Percentiles rank a stretch among this genome's conserved stretches.
phyloP scores from a whole-genome alignment of 1,139 yeast genomes.

The Oligophagozyma castellii region DNA sequence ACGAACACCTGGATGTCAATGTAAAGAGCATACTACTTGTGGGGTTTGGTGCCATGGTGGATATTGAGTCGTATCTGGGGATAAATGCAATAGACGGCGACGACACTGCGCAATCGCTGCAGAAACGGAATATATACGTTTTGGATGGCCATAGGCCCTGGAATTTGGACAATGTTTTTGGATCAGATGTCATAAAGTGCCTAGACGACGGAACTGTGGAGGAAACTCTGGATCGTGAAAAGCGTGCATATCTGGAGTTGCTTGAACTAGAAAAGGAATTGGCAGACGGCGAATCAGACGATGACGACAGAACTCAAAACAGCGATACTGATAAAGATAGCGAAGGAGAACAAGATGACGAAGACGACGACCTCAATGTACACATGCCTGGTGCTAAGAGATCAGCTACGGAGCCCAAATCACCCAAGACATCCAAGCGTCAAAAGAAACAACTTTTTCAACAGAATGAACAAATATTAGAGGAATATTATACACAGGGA shows the following conservation, averaged over 20 bases:
- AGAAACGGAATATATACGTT: slow-evolving; percentile 50
- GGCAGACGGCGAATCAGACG: slow-evolving; percentile 39
- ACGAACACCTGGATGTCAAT: slow-evolving; percentile 51
- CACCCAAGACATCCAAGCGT: slow-evolving; percentile 17
- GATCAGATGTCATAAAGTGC: slow-evolving; percentile 67
- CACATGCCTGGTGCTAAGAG: slow-evolving; percentile 17
- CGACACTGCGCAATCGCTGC: slow-evolving; percentile 12
- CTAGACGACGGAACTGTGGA: slow-evolving; percentile 77
- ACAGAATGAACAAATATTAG: slow-evolving; percentile 42
- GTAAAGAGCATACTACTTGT: slow-evolving; percentile 66
- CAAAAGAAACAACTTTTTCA: slow-evolving; percentile 26
- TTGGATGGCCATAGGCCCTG: slow-evolving; percentile 93
- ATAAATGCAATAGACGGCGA: slow-evolving; percentile 37
- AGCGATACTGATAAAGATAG: slow-evolving; percentile 17
- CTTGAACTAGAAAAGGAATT: slow-evolving; percentile 30
- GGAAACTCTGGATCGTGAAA: slow-evolving; percentile 38
- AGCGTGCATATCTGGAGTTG: slow-evolving; percentile 40
- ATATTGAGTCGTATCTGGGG: slow-evolving; percentile 65
- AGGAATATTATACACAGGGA: slow-evolving; percentile 69
- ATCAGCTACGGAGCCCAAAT: slow-evolving; percentile 18
- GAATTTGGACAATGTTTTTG: slow-evolving; percentile 87
- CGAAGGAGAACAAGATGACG: slow-evolving; percentile 20
- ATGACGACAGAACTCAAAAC: slow-evolving; percentile 25
- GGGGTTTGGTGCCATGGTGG: slow-evolving; percentile 95
- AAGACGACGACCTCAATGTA: slow-evolving; percentile 27